Conservation (phyloP, 164 flowering plant genomes). For the Stephania cephalantha region DNA sequence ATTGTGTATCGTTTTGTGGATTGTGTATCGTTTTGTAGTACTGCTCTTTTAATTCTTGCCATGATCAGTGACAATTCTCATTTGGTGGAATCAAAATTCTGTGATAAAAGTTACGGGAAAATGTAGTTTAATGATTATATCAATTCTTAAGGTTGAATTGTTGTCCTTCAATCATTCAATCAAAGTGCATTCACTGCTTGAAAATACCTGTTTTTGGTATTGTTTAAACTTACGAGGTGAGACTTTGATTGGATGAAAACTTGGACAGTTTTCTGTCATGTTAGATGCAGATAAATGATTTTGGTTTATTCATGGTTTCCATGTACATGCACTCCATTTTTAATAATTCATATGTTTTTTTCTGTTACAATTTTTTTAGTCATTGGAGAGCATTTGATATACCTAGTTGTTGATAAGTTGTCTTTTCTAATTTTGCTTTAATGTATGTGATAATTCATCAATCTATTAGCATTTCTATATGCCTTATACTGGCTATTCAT, state of each 20-base stretch:
- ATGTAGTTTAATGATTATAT: neutral
- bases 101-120: neutral
- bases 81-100: neutral
- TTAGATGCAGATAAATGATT: neutral
- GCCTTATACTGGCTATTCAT: neutral
- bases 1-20: neutral
- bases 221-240: neutral
- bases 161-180: neutral
- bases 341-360: neutral
- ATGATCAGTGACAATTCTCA: neutral
- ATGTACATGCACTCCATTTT: neutral
- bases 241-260: neutral
- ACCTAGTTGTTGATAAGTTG: neutral
- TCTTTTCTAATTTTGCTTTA: neutral
- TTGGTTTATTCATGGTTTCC: neutral
- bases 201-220: neutral
- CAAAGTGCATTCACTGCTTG: neutral
- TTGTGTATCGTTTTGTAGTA: neutral
- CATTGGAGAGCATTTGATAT: neutral
- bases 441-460: neutral
- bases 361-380: neutral
- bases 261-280: neutral
- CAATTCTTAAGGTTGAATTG: neutral
- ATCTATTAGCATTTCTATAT: neutral
- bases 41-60: neutral